A percentile compares a stretch with the other conserved stretches of the same genome.
Conservation (phyloP, 495 filamentous ascomycete species). For the Aspergillus ostianus region DNA sequence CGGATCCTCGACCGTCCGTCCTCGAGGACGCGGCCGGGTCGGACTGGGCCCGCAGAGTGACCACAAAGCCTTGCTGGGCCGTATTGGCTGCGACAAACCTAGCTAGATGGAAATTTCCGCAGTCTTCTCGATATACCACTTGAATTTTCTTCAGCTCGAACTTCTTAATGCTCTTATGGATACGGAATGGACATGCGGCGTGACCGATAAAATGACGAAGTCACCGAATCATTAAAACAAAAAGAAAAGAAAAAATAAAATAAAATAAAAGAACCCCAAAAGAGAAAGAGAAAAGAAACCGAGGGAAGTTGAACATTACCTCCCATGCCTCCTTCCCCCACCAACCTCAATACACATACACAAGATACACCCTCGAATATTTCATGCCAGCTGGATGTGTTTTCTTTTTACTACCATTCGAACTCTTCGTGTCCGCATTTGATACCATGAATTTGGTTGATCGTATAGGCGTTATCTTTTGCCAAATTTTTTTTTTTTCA, state of each 20-base stretch:
- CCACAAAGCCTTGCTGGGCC: conserved; percentile 67
- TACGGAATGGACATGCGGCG: conserved; percentile 16
- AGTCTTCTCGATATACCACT: background rate
- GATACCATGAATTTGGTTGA: conserved; percentile 19
- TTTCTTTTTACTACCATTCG: background rate
- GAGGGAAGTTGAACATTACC: background rate
- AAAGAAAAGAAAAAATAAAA: background rate
- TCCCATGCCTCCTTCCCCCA: background rate
- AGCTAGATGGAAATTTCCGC: conserved; percentile 25
- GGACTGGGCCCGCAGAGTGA: conserved; percentile 68
- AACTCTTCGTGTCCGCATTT: conserved; percentile 11
- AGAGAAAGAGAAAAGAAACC: background rate
- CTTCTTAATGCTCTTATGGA: conserved; percentile 15
- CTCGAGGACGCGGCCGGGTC: conserved; percentile 44
- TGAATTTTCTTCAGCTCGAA: background rate
- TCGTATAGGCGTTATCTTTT: conserved; percentile 11
- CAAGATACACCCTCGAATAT: background rate
- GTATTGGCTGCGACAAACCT: conserved; percentile 73
- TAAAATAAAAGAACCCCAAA: conserved; percentile 1
- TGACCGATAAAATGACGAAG: conserved; percentile 14
- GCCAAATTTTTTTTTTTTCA: background rate
- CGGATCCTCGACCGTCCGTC: conserved; percentile 31
- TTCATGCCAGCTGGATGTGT: background rate
- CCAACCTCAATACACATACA: background rate
- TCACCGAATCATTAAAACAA: background rate